Evolutionary conservation across 2,329 filamentous ascomycete species (phyloP), one percentile per base, ranked within the genome.

Genomic region (Chalara sp.): DNA sequence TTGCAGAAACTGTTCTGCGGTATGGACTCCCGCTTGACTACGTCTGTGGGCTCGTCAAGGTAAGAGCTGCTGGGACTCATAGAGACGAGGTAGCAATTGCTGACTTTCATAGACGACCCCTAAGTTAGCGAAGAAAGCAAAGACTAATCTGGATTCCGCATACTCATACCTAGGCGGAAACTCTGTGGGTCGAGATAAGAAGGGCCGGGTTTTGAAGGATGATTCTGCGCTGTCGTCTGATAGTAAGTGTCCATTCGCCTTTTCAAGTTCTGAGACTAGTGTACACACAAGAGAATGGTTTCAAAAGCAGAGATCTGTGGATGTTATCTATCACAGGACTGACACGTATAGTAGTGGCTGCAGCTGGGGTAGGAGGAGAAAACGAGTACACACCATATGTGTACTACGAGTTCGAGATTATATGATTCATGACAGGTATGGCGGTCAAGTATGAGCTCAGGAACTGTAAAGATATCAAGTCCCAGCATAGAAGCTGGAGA

Each of bases 1-100:
- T 97, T 69, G 93, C 99, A 21, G 93, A 99, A 76, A 96, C 91
- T 5, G 93, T 99, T n/a, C 74, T 99, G 65, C 83, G 93, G 58
- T 99, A 99, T 65, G 93, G 93, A 31, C 70, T 99, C 61, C 93
- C 93, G 45, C 72, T 96, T 57, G 87, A 95, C 61, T 99, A 92
- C 69, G 84, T 95, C 46, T 87, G 86, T 60, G 89, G 84, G 12
- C 72, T 96, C 58, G 75, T 97, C 55, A 85, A 89, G 84, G 91
- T 95, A 78, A 60, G 81, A 65, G 8, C 31, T 44, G 40, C 21
- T 12, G 21, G 21, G 21, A 21, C 8, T 37, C n/a, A 37, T 37
- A 4, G 8, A 37, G 35, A 37, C 8, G 35, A 37, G 8, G 35
- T 10, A 37, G 35, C n/a, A 37, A n/a, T 10, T 37, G 35, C 35